Base-by-base conservation (phyloP, 768 basidiomycete genomes). In the Phylloporus sp. region DNA sequence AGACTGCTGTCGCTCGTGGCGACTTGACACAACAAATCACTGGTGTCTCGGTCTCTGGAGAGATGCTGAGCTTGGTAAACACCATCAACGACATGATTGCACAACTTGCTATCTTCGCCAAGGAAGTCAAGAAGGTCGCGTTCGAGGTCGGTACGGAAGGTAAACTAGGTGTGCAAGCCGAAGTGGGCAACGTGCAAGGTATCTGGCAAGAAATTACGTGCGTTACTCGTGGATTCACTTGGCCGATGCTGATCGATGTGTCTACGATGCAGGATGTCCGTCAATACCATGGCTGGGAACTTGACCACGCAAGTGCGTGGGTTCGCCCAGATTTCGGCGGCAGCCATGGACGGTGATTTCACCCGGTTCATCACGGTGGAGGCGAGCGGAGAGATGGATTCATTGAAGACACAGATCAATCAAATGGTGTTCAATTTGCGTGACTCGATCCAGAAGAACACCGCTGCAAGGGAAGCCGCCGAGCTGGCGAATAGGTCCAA, bases 151-250 rank as follows among this genome's bases (percentile, higher is more conserved):
- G 95, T 37, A 97, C 95, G 13, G 93, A 97, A 61, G 95, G 96
- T n/a, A 97, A 97, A 69, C 73, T 98, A 6, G 95, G 96, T 55
- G 96, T 95, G 0, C 94, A 96, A 60, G 96, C 96, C 5, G 91
- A 97, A 65, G 90, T 97, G 8, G 92, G 91, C 49, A 90, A 93
- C 47, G 89, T 98, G 6, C 91, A 97, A 62, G 96, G 96, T 31
- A 94, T 92, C 27, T 99, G 96, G 96, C 90, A 94, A 59, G 93
- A 95, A 65, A 98, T 99, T 65, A 97, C 94, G 89, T 93, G 63
- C 46, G 89, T 77, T 17, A 24, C 15, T 18, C 17, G 5, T n/a
- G 29, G n/a, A 42, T 27, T 10, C 4, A 5, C n/a, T 26, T 34
- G 22, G n/a, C 29, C 4, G 20, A 23, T 27, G 18, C 29, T 49